Percentiles rank a stretch among this genome's conserved stretches.
Conservation (phyloP, 106 monocot species). For the Dendrobium chrysotoxum region DNA sequence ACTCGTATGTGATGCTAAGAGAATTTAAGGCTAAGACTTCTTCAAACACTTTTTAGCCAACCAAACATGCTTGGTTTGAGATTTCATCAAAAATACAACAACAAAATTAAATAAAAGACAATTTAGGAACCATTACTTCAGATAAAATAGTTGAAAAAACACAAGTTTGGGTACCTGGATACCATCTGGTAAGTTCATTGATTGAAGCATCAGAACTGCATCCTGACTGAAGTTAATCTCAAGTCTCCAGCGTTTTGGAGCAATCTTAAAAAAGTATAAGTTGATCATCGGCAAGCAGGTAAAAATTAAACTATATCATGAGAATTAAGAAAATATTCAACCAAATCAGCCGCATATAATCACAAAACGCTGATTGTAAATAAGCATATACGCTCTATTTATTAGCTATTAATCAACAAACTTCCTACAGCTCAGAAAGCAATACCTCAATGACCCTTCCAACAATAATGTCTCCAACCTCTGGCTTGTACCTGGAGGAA, state of each 20-base stretch:
- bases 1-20: no score
- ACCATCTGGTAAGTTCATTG: slow-evolving; percentile 98
- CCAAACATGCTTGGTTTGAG: background rate
- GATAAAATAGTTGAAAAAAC: background rate
- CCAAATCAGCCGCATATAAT: background rate
- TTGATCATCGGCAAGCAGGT: background rate
- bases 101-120: background rate
- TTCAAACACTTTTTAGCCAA: no score
- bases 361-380: no score
- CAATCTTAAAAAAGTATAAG: slow-evolving; percentile 45
- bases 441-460: slow-evolving; percentile 90
- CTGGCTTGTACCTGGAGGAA: slow-evolving; percentile 91
- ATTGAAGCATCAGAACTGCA: slow-evolving; percentile 98
- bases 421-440: background rate
- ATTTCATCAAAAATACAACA: background rate
- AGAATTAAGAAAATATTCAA: background rate
- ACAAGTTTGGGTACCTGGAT: slow-evolving; percentile 62
- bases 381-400: background rate
- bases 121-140: background rate
- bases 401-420: background rate
- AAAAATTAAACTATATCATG: background rate
- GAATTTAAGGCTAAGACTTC: no score
- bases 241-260: slow-evolving; percentile 85
- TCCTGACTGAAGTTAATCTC: slow-evolving; percentile 96
- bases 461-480: slow-evolving; percentile 94